phyloP scores from a whole-genome alignment of 2,329 filamentous ascomycete genomes.

The Xylaria sp. region DNA sequence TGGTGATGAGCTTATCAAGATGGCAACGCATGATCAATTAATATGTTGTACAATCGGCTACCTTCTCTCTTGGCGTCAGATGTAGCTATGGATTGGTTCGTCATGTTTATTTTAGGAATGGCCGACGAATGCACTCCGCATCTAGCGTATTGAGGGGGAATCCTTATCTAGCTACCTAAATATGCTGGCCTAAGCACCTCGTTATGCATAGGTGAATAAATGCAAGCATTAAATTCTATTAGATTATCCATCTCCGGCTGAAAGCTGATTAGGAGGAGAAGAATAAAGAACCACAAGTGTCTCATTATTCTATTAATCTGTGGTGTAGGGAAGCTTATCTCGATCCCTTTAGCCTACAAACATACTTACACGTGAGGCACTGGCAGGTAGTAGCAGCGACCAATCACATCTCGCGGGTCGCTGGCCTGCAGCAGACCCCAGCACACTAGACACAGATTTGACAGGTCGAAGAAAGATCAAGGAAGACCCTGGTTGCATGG shows the following conservation, averaged over 20 bases:
- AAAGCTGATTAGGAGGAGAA: background rate
- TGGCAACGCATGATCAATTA: background rate
- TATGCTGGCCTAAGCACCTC: background rate
- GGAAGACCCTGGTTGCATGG: slow-evolving; percentile 22
- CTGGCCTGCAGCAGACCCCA: background rate
- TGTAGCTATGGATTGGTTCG: background rate
- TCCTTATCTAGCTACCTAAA: background rate
- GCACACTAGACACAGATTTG: slow-evolving; percentile 6
- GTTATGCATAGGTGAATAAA: background rate
- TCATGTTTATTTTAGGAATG: slow-evolving; percentile 3
- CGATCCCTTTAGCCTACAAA: slow-evolving; percentile 6
- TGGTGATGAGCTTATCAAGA: background rate
- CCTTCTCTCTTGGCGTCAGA: background rate
- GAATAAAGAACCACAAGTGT: background rate
- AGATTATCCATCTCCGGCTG: background rate
- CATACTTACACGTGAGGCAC: slow-evolving; percentile 5
- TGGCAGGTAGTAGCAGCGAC: background rate
- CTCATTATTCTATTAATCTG: background rate
- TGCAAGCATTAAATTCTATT: background rate
- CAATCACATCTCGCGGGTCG: slow-evolving; percentile 1
- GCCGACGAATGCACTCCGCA: slow-evolving; percentile 14
- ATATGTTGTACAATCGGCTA: background rate
- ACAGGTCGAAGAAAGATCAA: slow-evolving; percentile 19
- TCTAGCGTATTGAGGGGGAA: background rate
- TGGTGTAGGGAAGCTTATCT: background rate